phyloP scores from a whole-genome alignment of 305 asterid genomes.

The Stenogyne calaminthoides region DNA sequence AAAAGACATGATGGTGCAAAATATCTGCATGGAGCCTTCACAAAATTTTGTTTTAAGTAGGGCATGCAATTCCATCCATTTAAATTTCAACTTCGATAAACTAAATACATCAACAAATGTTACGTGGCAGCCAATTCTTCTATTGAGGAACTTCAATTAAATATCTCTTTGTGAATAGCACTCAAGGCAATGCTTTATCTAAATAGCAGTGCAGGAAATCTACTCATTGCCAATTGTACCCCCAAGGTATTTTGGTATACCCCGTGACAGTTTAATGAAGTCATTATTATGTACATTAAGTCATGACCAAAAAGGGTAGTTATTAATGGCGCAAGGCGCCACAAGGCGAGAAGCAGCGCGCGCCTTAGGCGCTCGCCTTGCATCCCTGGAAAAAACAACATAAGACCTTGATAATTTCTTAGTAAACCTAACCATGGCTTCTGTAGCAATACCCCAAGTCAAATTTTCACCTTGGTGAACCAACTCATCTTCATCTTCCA shows the following conservation, averaged over 20 bases:
- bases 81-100: constrained; percentile 12
- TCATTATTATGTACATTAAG: not conserved
- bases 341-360: too few species aligned
- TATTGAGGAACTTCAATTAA: not conserved
- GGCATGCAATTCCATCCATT: not conserved
- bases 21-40: not conserved
- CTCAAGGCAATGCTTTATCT: not conserved
- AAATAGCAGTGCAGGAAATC: not conserved
- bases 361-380: too few species aligned
- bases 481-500: too few species aligned
- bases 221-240: not conserved
- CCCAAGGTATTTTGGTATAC: not conserved
- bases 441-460: too few species aligned
- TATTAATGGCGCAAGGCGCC: too few species aligned
- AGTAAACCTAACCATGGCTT: too few species aligned
- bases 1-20: not conserved
- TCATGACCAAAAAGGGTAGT: not conserved
- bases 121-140: not conserved
- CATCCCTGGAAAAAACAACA: too few species aligned
- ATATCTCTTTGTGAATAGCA: not conserved
- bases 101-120: not conserved
- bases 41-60: not conserved
- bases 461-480: too few species aligned
- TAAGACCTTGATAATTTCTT: too few species aligned
- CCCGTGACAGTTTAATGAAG: not conserved